Percentiles rank a stretch among this genome's conserved stretches.
These are phyloP conservation scores for Akebia trifoliata DNA, from an alignment of 164 flowering plant genomes.

Conservation along the genomic window DNA sequence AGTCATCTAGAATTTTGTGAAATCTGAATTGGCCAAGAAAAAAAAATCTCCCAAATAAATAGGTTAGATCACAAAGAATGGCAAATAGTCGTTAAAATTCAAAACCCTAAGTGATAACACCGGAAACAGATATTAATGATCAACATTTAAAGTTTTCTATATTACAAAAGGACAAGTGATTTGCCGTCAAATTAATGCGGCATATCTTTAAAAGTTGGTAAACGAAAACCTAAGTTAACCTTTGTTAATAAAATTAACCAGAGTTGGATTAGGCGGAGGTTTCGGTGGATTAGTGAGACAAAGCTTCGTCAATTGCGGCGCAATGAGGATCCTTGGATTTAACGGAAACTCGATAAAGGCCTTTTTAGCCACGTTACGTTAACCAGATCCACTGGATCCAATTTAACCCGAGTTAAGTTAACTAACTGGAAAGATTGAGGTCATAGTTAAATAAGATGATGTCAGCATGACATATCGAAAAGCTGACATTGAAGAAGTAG, in stretches of 20 bases:
- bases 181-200: background rate
- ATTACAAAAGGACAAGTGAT: no score
- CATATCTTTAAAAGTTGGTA: background rate
- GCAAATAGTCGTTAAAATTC: no score
- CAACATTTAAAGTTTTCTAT: no score
- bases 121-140: no score
- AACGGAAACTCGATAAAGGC: background rate
- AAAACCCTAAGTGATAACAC: no score
- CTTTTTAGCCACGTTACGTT: no score
- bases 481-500: background rate
- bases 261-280: background rate
- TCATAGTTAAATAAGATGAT: background rate
- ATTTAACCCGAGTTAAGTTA: no score
- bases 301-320: slow-evolving; percentile 22
- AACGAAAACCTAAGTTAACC: slow-evolving; percentile 1
- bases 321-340: slow-evolving; percentile 8
- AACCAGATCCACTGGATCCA: no score
- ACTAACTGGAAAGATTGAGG: background rate
- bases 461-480: background rate
- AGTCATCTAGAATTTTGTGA: no score
- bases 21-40: no score
- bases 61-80: no score
- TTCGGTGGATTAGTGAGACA: slow-evolving; percentile 5
- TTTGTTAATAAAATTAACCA: background rate
- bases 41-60: no score